These are phyloP conservation scores for Arthrinium phaeospermum DNA, from an alignment of 2,329 filamentous ascomycete species.

Conservation along the genomic window DNA sequence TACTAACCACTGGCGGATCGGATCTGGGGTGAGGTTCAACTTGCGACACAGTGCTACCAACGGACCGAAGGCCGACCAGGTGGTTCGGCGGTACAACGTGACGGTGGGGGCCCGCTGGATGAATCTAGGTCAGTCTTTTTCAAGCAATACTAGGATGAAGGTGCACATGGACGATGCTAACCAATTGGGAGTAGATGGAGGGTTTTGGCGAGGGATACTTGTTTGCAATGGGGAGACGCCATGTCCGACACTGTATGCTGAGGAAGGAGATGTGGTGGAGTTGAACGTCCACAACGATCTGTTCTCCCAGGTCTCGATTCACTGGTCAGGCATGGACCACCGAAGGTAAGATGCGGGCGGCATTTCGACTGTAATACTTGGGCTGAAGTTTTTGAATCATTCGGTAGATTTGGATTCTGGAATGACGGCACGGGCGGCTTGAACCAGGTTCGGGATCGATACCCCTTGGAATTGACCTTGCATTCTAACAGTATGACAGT, in stretches of 20 bases:
- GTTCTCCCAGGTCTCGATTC: conserved; percentile 27
- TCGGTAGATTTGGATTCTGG: conserved; percentile 25
- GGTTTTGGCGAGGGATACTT: conserved; percentile 26
- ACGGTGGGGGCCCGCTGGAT: conserved; percentile 22
- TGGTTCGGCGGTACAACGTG: conserved; percentile 17
- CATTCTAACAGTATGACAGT: conserved; percentile 19
- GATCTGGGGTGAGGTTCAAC: not conserved
- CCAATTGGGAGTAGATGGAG: conserved; percentile 21
- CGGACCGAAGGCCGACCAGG: not conserved
- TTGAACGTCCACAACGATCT: conserved; percentile 26
- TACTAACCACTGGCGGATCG: not conserved
- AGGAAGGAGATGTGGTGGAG: conserved; percentile 29
- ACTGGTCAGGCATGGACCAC: conserved; percentile 24
- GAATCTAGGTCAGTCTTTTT: conserved; percentile 15
- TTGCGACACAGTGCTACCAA: too few species aligned
- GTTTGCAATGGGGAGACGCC: conserved; percentile 28
- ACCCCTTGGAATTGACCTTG: not conserved
- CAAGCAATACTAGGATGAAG: too few species aligned
- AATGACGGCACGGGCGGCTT: conserved; percentile 28
- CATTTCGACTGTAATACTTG: not conserved
- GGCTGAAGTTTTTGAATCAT: not conserved
- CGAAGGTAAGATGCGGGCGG: not conserved
- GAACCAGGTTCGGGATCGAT: conserved; percentile 19
- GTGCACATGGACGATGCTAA: not conserved
- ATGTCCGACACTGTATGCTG: conserved; percentile 25